Evolutionary conservation across 352 stramenopile species (phyloP).

Genomic region (Phytopythium cucurbitacearum): DNA sequence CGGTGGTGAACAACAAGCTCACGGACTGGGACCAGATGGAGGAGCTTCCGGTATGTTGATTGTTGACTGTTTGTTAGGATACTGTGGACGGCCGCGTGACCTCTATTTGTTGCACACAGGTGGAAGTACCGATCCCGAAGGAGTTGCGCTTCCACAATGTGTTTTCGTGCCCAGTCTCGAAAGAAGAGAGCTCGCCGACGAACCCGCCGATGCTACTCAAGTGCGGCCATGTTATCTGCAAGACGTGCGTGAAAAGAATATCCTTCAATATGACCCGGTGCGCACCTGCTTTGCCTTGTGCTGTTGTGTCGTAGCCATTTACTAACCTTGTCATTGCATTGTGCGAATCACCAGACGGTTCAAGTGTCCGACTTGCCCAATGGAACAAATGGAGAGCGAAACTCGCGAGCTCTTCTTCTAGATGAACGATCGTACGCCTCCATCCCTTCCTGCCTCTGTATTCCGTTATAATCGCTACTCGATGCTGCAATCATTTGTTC

Average conservation of each 20-base stretch:
- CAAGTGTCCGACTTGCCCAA: constrained; percentile 85
- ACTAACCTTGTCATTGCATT: constrained; percentile 6
- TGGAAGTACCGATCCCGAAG: constrained; percentile 77
- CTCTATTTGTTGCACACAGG: constrained; percentile 14
- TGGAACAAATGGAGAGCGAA: constrained; percentile 75
- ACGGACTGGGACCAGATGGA: constrained; percentile 71
- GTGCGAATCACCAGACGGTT: constrained; percentile 46
- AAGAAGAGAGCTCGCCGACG: constrained; percentile 79
- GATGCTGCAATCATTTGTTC: no score
- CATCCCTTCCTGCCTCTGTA: no score
- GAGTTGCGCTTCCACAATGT: constrained; percentile 85
- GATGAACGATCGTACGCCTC: neutral
- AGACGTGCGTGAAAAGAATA: constrained; percentile 76
- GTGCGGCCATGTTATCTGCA: constrained; percentile 84
- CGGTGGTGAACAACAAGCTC: constrained; percentile 77
- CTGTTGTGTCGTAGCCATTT: constrained; percentile 2
- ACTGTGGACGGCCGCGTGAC: constrained; percentile 3
- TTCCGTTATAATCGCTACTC: no score
- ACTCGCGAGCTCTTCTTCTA: constrained; percentile 74
- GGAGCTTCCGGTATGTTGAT: constrained; percentile 49
- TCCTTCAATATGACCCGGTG: constrained; percentile 78
- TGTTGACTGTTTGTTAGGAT: neutral
- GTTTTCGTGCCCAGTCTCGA: constrained; percentile 84
- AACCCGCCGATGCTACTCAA: constrained; percentile 86
- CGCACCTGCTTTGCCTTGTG: neutral